These are phyloP conservation scores for Gautieria morchelliformis DNA, from an alignment of 768 basidiomycete species.

Conservation along the genomic window DNA sequence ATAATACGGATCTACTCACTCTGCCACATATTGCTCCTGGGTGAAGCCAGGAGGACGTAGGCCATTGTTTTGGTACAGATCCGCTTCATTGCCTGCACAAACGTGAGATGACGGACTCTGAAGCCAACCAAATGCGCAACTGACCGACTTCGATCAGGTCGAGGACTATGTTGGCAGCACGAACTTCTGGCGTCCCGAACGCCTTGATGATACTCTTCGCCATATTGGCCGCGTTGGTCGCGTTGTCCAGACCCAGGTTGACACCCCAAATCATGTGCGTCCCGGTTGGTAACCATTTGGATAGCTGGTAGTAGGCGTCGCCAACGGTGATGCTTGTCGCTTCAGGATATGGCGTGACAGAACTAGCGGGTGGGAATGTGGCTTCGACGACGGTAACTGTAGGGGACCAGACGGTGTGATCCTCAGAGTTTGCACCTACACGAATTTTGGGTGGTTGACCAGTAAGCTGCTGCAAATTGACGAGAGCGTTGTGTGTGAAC, in stretches of 20 bases:
- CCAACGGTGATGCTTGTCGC: conserved; percentile 53
- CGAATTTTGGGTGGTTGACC: conserved; percentile 10
- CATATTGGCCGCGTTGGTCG: conserved; percentile 40
- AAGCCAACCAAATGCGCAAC: neutral
- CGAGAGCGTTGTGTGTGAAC: conserved; percentile 33
- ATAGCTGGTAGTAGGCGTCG: conserved; percentile 42
- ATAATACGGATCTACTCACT: conserved; percentile 28
- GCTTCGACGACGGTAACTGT: conserved; percentile 25
- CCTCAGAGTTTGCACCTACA: conserved; percentile 11
- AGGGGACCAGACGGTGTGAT: conserved; percentile 6
- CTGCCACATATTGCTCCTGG: conserved; percentile 34
- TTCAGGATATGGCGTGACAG: conserved; percentile 55
- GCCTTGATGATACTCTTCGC: conserved; percentile 39
- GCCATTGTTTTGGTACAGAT: conserved; percentile 42
- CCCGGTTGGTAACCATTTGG: conserved; percentile 42
- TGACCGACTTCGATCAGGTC: conserved; percentile 38
- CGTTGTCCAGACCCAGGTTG: conserved; percentile 45
- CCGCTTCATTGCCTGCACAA: conserved; percentile 43
- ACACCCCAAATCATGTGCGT: conserved; percentile 60
- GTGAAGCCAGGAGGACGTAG: conserved; percentile 29
- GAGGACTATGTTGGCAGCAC: conserved; percentile 33
- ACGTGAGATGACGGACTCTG: neutral
- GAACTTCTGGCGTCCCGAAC: conserved; percentile 34
- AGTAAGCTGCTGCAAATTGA: conserved; percentile 3
- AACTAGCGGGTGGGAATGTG: conserved; percentile 38